Percentiles rank a stretch among this genome's conserved stretches.
These are phyloP conservation scores for Ceratocystis huliohia DNA, from an alignment of 2,329 filamentous ascomycete species.

Conservation along the genomic window DNA sequence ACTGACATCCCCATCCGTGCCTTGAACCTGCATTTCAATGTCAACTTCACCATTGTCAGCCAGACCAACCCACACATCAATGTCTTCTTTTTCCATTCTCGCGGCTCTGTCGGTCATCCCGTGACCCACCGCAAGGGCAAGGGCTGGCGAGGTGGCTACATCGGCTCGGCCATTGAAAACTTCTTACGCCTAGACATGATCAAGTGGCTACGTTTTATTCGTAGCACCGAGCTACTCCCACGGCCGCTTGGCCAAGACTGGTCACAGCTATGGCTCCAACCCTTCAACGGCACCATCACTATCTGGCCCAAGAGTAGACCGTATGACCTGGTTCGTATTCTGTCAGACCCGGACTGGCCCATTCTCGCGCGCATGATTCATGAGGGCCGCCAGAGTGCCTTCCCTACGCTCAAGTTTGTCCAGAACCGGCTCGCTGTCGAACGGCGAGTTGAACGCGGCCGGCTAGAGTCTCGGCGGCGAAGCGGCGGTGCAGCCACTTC, in stretches of 20 bases:
- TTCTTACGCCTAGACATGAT: conserved; percentile 93
- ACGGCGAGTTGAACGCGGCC: conserved; percentile 47
- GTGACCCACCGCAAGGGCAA: conserved; percentile 88
- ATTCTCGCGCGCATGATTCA: conserved; percentile 79
- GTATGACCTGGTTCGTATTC: conserved; percentile 74
- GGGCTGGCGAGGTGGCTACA: conserved; percentile 90
- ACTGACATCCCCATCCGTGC: conserved; percentile 94
- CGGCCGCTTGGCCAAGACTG: conserved; percentile 88
- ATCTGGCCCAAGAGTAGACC: conserved; percentile 79
- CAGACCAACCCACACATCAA: conserved; percentile 97
- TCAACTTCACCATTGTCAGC: conserved; percentile 84
- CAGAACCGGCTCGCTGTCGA: conserved; percentile 79
- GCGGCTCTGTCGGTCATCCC: conserved; percentile 80
- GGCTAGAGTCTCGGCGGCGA: conserved; percentile 37
- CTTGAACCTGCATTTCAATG: conserved; percentile 92
- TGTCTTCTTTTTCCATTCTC: conserved; percentile 94
- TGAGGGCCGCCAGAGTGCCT: conserved; percentile 76
- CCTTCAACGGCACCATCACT: conserved; percentile 87
- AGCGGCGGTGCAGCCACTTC: too few relatives aligned
- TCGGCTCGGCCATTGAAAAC: conserved; percentile 84
- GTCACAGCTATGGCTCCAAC: conserved; percentile 91
- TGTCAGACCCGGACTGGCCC: conserved; percentile 65
- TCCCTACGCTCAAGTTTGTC: conserved; percentile 85
- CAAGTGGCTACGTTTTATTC: conserved; percentile 93
- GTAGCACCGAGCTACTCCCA: conserved; percentile 82